Conservation (phyloP, 2,329 filamentous ascomycete genomes). For the Plenodomus lindquistii region DNA sequence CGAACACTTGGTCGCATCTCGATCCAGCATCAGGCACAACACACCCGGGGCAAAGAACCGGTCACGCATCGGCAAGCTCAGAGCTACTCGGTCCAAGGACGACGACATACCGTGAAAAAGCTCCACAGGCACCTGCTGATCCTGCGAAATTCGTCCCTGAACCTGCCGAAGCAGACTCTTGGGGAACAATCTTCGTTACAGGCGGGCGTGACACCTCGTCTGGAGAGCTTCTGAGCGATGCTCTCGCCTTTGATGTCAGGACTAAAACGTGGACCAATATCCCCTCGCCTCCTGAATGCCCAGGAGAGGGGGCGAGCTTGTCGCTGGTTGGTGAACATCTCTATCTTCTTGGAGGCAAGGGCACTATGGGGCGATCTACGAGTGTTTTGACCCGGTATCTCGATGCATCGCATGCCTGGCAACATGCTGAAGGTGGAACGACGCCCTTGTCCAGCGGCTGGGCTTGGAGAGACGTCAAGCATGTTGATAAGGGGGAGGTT, state of each 20-base stretch:
- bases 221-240: slow-evolving; percentile 46
- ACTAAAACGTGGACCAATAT: slow-evolving; percentile 56
- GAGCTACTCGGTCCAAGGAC: slow-evolving; percentile 46
- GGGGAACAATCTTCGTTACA: slow-evolving; percentile 57
- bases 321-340: slow-evolving; percentile 52
- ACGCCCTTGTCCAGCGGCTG: slow-evolving; percentile 40
- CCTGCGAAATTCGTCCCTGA: slow-evolving; percentile 48
- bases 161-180: slow-evolving; percentile 44
- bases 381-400: slow-evolving; percentile 29
- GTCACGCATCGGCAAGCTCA: slow-evolving; percentile 45
- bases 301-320: slow-evolving; percentile 44
- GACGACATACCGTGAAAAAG: slow-evolving; percentile 31
- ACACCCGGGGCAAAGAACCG: slow-evolving; percentile 35
- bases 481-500: slow-evolving; percentile 12
- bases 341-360: slow-evolving; percentile 51
- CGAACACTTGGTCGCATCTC: slow-evolving; percentile 47
- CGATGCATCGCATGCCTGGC: slow-evolving; percentile 40
- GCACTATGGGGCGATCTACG: slow-evolving; percentile 22
- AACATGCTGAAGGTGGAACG: slow-evolving; percentile 40
- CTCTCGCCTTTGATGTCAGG: slow-evolving; percentile 57
- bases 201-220: slow-evolving; percentile 48
- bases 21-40: slow-evolving; percentile 35
- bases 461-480: slow-evolving; percentile 35
- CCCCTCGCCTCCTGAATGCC: slow-evolving; percentile 49
- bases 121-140: slow-evolving; percentile 48